phyloP scores from a whole-genome alignment of 2,329 filamentous ascomycete species.

The Trichoderma atroviride region DNA sequence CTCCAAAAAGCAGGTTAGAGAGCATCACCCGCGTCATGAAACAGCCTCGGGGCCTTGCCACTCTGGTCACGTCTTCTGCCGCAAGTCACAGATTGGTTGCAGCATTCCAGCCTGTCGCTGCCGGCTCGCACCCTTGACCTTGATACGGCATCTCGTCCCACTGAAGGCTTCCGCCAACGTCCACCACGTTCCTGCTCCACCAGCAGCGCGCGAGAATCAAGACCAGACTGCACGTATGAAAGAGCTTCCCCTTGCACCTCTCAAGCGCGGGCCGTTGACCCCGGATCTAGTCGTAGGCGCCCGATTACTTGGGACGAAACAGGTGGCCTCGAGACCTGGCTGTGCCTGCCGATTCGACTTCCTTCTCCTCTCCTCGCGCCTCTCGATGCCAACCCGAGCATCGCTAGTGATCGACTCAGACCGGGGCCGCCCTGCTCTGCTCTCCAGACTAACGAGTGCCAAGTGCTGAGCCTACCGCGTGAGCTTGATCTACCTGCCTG shows the following conservation, averaged over 20 bases:
- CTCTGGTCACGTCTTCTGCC: conserved; percentile 18
- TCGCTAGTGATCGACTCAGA: conserved; percentile 26
- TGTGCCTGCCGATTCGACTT: conserved; percentile 25
- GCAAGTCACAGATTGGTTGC: conserved; percentile 24
- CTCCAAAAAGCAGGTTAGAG: conserved; percentile 24
- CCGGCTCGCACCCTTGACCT: conserved; percentile 20
- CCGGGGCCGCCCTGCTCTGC: conserved; percentile 26
- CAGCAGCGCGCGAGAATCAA: not conserved
- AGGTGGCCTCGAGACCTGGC: conserved; percentile 25
- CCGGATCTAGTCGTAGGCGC: conserved; percentile 28
- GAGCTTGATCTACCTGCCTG: conserved; percentile 21
- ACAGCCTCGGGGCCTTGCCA: conserved; percentile 24
- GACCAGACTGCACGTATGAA: conserved; percentile 16
- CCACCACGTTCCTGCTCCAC: conserved; percentile 22
- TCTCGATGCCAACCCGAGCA: conserved; percentile 23
- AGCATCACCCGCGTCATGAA: conserved; percentile 25
- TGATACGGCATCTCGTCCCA: conserved; percentile 27
- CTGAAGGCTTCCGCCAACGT: conserved; percentile 21
- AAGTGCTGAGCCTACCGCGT: conserved; percentile 20
- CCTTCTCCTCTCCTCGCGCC: not conserved
- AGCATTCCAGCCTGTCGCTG: conserved; percentile 12
- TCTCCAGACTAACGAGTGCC: conserved; percentile 4
- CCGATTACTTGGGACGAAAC: conserved; percentile 27
- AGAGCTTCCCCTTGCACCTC: conserved; percentile 21
- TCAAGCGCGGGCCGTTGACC: conserved; percentile 21